A percentile compares a stretch with the other conserved stretches of the same genome.
Evolutionary conservation across 345 rosid species (phyloP).

Genomic region (Viola odorata): DNA sequence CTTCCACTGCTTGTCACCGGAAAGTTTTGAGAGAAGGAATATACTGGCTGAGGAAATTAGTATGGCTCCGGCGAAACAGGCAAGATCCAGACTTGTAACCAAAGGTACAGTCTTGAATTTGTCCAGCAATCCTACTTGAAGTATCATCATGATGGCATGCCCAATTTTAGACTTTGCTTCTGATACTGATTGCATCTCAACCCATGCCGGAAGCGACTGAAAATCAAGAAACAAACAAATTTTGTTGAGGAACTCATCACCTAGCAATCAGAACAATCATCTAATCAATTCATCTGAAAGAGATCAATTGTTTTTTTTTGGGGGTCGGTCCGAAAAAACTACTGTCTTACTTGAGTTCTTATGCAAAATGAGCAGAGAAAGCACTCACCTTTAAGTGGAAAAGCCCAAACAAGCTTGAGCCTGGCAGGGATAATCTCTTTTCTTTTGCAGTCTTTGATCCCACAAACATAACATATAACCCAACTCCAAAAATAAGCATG

Average conservation of each 20-base stretch:
- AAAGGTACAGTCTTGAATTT: conserved; percentile 53
- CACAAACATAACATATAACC: conserved; percentile 56
- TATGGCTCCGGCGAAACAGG: conserved; percentile 61
- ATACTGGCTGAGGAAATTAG: conserved; percentile 48
- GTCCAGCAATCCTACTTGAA: conserved; percentile 66
- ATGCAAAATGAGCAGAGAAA: not conserved
- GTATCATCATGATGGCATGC: conserved; percentile 59
- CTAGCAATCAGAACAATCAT: not conserved
- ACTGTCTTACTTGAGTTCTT: not conserved
- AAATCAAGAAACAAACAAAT: not conserved
- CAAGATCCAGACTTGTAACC: conserved; percentile 50
- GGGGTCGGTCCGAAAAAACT: not conserved
- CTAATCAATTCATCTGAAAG: not conserved
- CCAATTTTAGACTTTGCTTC: conserved; percentile 64
- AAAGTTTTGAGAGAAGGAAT: conserved; percentile 57
- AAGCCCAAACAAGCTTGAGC: conserved; percentile 50
- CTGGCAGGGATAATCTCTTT: conserved; percentile 18
- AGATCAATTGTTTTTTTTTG: not conserved
- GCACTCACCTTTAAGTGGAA: conserved; percentile 37
- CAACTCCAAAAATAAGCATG: conserved; percentile 53
- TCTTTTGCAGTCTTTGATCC: conserved; percentile 31
- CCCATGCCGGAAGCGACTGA: conserved; percentile 52
- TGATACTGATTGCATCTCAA: conserved; percentile 43
- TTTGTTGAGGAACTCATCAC: too few species aligned
- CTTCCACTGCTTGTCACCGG: conserved; percentile 1